Conservation (phyloP, 2,329 filamentous ascomycete genomes). For the Aspergillus latus region DNA sequence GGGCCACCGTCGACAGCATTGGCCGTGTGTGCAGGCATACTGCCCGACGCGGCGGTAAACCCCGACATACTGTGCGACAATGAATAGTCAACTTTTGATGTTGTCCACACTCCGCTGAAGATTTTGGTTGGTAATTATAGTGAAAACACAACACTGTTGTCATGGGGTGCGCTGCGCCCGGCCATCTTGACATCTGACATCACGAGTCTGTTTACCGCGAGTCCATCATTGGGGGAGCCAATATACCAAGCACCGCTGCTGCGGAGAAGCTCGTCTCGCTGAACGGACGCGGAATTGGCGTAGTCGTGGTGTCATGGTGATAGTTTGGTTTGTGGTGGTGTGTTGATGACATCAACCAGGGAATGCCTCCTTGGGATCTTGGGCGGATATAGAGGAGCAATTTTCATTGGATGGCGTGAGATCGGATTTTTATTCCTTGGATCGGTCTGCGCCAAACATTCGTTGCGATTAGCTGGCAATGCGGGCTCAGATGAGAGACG, state of each 20-base stretch:
- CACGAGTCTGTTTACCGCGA: neutral
- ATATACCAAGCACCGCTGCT: no score
- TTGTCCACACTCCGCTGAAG: neutral
- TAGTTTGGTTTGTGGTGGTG: neutral
- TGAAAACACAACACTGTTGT: neutral
- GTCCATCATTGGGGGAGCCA: neutral
- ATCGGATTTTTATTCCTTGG: neutral
- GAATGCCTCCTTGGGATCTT: neutral
- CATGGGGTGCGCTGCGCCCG: neutral
- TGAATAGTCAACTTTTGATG: neutral
- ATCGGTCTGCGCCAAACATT: neutral
- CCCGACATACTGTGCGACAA: conserved; percentile 1
- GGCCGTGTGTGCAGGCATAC: conserved; percentile 20
- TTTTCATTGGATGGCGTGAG: neutral
- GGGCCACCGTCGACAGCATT: conserved; percentile 19
- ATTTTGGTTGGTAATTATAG: neutral
- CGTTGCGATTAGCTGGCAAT: neutral
- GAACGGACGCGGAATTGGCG: neutral
- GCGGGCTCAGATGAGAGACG: neutral
- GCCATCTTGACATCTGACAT: neutral
- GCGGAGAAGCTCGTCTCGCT: neutral
- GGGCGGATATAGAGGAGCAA: neutral
- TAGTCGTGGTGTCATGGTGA: conserved; percentile 3
- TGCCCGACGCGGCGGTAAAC: neutral
- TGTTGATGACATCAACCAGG: conserved; percentile 7